Evolutionary conservation across 306 rosid species (phyloP).

Genomic region (Hippophae tibetana): DNA sequence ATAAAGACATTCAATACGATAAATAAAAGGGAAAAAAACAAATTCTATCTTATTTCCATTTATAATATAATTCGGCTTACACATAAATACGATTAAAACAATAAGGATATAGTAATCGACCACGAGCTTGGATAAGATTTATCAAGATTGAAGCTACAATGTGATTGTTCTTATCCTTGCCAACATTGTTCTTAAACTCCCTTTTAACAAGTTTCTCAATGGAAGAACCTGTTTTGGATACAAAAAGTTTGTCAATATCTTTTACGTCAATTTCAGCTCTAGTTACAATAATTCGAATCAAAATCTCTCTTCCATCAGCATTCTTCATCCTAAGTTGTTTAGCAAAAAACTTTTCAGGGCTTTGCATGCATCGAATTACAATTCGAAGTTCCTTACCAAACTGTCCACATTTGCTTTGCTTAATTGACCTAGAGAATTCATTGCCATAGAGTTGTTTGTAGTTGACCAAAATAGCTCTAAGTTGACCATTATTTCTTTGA

Average conservation of each 20-base stretch:
- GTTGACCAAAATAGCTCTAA: constrained; percentile 12
- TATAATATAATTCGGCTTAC: too few species aligned
- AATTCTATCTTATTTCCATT: too few species aligned
- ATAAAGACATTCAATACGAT: too few species aligned
- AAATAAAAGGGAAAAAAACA: too few species aligned
- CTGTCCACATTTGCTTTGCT: constrained; percentile 23
- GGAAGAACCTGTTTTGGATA: constrained; percentile 5
- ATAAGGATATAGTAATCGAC: too few species aligned
- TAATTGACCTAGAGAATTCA: constrained; percentile 13
- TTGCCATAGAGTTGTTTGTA: constrained; percentile 18
- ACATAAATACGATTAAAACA: too few species aligned
- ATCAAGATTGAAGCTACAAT: too few species aligned
- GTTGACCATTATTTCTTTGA: constrained; percentile 12
- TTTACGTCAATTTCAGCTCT: constrained; percentile 11
- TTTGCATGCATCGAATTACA: constrained; percentile 6
- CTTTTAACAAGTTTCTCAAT: too few species aligned
- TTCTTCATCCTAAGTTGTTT: constrained; percentile 16
- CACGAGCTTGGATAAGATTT: too few species aligned
- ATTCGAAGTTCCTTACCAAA: constrained; percentile 17
- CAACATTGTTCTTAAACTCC: too few species aligned
- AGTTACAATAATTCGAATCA: constrained; percentile 11
- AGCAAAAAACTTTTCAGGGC: constrained; percentile 17
- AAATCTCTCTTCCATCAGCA: constrained; percentile 11
- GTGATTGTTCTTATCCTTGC: too few species aligned
- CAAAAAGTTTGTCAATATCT: constrained; percentile 3